Percentiles rank a stretch among this genome's conserved stretches.
Conservation (phyloP, 768 basidiomycete genomes). For the Paxillus ammoniavirescens region DNA sequence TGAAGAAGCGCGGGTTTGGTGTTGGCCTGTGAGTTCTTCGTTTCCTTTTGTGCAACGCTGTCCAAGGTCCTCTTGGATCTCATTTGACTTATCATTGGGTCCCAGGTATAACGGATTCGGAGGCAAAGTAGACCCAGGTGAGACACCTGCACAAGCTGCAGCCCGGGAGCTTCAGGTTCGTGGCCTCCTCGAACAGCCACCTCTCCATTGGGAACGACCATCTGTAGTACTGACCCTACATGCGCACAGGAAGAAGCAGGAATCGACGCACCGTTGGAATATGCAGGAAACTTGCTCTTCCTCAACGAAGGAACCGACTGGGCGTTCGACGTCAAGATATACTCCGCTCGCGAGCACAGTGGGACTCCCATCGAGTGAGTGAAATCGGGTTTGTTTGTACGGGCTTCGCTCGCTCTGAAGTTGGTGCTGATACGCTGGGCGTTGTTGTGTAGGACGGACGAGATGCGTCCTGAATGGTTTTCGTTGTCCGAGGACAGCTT, state of each 20-base stretch:
- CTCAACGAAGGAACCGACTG: constrained; percentile 48
- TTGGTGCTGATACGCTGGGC: too few species aligned
- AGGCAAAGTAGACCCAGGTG: constrained; percentile 79
- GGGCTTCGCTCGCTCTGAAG: neutral
- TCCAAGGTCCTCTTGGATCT: neutral
- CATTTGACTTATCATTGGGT: neutral
- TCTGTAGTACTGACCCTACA: neutral
- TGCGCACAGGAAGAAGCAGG: constrained; percentile 76
- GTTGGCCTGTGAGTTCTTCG: constrained; percentile 46
- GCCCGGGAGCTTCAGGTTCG: constrained; percentile 66
- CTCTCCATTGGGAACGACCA: neutral
- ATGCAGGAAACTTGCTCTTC: constrained; percentile 68
- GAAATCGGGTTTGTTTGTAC: neutral
- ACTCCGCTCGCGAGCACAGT: constrained; percentile 56
- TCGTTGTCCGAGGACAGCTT: constrained; percentile 29
- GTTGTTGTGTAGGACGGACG: constrained; percentile 61
- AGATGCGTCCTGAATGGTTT: constrained; percentile 89
- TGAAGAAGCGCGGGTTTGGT: constrained; percentile 80
- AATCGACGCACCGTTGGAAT: constrained; percentile 60
- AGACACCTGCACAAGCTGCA: constrained; percentile 69
- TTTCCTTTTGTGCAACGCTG: neutral
- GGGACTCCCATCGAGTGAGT: constrained; percentile 69
- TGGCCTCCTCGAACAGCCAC: neutral
- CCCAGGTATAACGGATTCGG: constrained; percentile 85
- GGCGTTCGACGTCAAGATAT: constrained; percentile 74